phyloP scores from a whole-genome alignment of 192 early-diverging fungal genomes.

The Obelidium mucronatum region DNA sequence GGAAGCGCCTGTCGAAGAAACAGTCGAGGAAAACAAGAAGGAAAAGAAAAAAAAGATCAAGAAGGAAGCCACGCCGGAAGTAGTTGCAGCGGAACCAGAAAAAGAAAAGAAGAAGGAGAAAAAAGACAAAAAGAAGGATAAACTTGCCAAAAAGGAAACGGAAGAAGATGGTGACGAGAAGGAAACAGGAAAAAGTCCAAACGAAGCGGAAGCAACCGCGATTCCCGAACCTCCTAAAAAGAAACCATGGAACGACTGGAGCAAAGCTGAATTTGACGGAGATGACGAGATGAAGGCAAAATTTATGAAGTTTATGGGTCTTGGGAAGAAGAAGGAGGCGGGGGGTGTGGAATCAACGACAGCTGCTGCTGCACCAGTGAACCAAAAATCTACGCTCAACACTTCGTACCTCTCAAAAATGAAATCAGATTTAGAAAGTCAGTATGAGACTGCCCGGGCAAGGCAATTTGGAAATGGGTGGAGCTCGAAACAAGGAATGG shows the following conservation, averaged over 20 bases:
- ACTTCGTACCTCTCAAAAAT: conserved; percentile 6
- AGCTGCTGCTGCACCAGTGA: not conserved
- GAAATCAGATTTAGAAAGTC: conserved; percentile 19
- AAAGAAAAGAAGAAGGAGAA: conserved; percentile 56
- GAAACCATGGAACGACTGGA: conserved; percentile 35
- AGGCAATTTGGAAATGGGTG: conserved; percentile 17
- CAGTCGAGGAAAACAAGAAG: not conserved
- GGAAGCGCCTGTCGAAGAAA: not conserved
- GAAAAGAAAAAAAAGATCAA: conserved; percentile 16
- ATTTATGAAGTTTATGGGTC: conserved; percentile 1
- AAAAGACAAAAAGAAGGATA: conserved; percentile 61
- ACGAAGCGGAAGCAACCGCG: not conserved
- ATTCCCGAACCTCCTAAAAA: not conserved
- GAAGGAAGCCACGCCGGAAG: not conserved
- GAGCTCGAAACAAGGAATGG: not conserved
- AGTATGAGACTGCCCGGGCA: conserved; percentile 22
- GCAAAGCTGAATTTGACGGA: conserved; percentile 12
- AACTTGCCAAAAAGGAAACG: conserved; percentile 43
- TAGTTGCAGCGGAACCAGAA: not conserved
- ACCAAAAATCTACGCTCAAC: conserved; percentile 14
- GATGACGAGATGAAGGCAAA: conserved; percentile 11
- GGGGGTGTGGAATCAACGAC: not conserved
- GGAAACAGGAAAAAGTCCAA: not conserved
- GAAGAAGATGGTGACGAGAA: not conserved
- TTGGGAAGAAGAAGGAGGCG: conserved; percentile 18